Evolutionary conservation across 1,284 basidiomycete species (phyloP).

Genomic region (Fomitopsis betulina): DNA sequence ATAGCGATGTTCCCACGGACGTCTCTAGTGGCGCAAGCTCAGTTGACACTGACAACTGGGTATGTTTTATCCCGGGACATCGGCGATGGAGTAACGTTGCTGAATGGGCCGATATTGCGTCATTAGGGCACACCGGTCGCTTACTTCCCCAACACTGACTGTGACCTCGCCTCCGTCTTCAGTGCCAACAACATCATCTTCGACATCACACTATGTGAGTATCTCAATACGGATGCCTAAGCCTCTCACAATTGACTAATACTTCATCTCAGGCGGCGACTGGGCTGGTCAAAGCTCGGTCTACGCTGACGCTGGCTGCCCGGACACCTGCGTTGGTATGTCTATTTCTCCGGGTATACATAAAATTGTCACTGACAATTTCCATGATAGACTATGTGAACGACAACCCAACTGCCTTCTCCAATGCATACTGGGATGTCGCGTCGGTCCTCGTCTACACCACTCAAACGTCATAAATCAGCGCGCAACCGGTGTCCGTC

Average conservation of each 20-base stretch:
- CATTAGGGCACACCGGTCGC: slow-evolving; percentile 50
- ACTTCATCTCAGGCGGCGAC: slow-evolving; percentile 35
- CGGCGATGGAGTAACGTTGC: neutral
- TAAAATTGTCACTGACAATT: neutral
- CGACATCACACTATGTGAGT: slow-evolving; percentile 42
- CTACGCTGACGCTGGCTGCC: slow-evolving; percentile 43
- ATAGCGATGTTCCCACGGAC: slow-evolving; percentile 34
- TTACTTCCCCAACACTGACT: slow-evolving; percentile 50
- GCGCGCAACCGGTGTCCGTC: neutral
- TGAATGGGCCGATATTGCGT: neutral
- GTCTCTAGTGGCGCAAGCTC: slow-evolving; percentile 33
- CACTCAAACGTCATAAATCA: neutral
- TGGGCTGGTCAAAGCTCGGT: slow-evolving; percentile 45
- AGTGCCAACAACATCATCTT: slow-evolving; percentile 58
- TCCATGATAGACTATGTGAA: slow-evolving; percentile 32
- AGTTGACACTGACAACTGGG: slow-evolving; percentile 41
- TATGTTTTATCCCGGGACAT: slow-evolving; percentile 18
- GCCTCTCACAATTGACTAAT: neutral
- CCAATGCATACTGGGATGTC: slow-evolving; percentile 46
- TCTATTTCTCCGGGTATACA: neutral
- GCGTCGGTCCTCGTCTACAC: slow-evolving; percentile 26
- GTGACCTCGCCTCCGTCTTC: slow-evolving; percentile 48
- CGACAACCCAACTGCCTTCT: slow-evolving; percentile 41
- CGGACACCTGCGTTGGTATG: slow-evolving; percentile 45
- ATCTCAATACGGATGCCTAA: neutral